Conservation (phyloP, 179 eudicot species). For the Amaranthus tricolor region DNA sequence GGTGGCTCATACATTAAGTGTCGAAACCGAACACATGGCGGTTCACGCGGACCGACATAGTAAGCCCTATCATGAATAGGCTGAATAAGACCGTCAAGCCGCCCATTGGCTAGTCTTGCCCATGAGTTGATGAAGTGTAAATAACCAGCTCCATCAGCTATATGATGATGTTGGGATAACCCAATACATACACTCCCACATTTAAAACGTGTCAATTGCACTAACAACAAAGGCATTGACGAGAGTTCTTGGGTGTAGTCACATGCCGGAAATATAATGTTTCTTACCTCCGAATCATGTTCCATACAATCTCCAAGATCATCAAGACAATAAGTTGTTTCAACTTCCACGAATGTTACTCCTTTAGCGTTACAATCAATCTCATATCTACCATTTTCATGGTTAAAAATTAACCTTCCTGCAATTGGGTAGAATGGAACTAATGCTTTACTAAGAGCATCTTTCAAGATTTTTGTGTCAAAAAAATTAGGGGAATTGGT, state of each 20-base stretch:
- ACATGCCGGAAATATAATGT: conserved; percentile 11
- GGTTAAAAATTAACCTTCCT: conserved; percentile 7
- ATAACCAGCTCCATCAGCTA: conserved; percentile 62
- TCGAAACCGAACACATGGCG: not conserved
- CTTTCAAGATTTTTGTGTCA: not conserved
- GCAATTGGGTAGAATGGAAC: conserved; percentile 22
- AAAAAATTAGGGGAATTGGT: not conserved
- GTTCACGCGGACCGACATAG: conserved; percentile 14
- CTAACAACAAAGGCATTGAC: conserved; percentile 4
- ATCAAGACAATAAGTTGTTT: not conserved
- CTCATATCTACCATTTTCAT: conserved; percentile 7
- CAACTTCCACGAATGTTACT: conserved; percentile 15
- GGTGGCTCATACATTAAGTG: conserved; percentile 16
- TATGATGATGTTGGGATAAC: conserved; percentile 67
- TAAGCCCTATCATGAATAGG: conserved; percentile 30
- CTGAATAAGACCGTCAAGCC: conserved; percentile 51
- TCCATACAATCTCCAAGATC: conserved; percentile 17
- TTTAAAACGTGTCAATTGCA: conserved; percentile 63
- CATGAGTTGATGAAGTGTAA: conserved; percentile 62
- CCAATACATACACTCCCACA: conserved; percentile 80
- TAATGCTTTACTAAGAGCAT: conserved; percentile 6
- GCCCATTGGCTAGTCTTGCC: conserved; percentile 73
- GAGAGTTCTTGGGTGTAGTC: conserved; percentile 7
- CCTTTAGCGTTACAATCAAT: conserved; percentile 23
- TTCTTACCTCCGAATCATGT: conserved; percentile 2